A percentile compares a stretch with the other conserved stretches of the same genome.
Conservation (phyloP, 306 rosid genomes). For the Pachyrhizus erosus region DNA sequence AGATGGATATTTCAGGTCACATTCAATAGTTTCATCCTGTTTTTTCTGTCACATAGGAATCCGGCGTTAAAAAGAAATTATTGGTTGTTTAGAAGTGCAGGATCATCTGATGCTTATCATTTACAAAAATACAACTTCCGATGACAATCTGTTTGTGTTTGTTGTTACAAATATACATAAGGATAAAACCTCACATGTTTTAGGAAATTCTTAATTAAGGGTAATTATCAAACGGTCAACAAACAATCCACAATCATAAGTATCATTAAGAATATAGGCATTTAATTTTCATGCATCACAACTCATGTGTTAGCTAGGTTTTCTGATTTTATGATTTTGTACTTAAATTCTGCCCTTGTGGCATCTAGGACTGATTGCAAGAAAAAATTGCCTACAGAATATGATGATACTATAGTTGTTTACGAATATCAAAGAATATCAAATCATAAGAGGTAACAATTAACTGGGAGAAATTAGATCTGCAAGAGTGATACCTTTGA, state of each 20-base stretch:
- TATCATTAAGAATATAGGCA: background rate
- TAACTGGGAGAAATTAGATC: background rate
- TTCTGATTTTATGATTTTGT: background rate
- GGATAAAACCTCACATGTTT: background rate
- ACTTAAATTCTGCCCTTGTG: background rate
- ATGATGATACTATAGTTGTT: background rate
- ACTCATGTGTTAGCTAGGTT: background rate
- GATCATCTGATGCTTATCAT: background rate
- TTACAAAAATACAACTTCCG: background rate
- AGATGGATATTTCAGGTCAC: constrained; percentile 68
- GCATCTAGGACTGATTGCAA: background rate
- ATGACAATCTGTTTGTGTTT: background rate
- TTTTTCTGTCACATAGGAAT: constrained; percentile 66
- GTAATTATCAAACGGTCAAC: constrained; percentile 11
- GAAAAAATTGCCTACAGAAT: background rate
- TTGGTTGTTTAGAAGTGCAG: background rate
- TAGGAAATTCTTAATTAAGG: background rate
- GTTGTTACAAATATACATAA: background rate
- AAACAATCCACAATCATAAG: background rate
- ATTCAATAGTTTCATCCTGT: constrained; percentile 68
- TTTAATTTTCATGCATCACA: background rate
- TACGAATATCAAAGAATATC: constrained; percentile 6
- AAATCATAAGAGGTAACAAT: constrained; percentile 7
- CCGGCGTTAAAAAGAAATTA: constrained; percentile 10
- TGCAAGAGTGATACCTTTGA: constrained; percentile 62